Conservation (phyloP, 1,139 yeast genomes). For the Tardiomyces blankii region DNA sequence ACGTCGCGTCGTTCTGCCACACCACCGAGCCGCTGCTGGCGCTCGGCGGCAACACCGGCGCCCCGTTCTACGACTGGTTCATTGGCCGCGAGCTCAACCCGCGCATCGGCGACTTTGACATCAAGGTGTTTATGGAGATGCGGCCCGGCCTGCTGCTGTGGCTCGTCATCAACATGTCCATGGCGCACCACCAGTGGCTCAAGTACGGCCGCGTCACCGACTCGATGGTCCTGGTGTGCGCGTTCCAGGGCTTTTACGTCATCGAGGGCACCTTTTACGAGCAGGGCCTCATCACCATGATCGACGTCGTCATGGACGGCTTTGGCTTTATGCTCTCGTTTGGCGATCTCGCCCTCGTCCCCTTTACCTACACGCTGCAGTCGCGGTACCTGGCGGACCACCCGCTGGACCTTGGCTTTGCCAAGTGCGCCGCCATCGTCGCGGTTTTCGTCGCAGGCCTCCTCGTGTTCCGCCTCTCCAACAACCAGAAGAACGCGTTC, state of each 20-base stretch:
- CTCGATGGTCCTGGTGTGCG: conserved; percentile 57
- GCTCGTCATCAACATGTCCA: conserved; percentile 67
- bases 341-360: conserved; percentile 92
- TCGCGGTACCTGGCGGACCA: conserved; percentile 67
- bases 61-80: conserved; percentile 79
- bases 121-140: conserved; percentile 84
- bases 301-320: conserved; percentile 93
- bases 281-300: conserved; percentile 82
- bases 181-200: conserved; percentile 72
- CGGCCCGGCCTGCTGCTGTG: conserved; percentile 91
- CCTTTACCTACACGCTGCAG: conserved; percentile 83
- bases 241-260: conserved; percentile 70
- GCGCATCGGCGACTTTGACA: conserved; percentile 72
- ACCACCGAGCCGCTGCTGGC: conserved; percentile 61
- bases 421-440: conserved; percentile 28
- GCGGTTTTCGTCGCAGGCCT: conserved; percentile 50
- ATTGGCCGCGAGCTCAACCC: conserved; percentile 96
- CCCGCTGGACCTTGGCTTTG: conserved; percentile 45
- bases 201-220: conserved; percentile 50
- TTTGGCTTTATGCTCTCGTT: conserved; percentile 93
- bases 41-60: conserved; percentile 71
- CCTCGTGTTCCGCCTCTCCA: conserved; percentile 73
- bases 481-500: conserved; percentile 76
- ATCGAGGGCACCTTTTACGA: conserved; percentile 90
- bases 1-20: conserved; percentile 53